Evolutionary conservation across 257 asterid species (phyloP), one percentile per base, ranked within the genome.

Genomic region (Przewalskia tangutica): DNA sequence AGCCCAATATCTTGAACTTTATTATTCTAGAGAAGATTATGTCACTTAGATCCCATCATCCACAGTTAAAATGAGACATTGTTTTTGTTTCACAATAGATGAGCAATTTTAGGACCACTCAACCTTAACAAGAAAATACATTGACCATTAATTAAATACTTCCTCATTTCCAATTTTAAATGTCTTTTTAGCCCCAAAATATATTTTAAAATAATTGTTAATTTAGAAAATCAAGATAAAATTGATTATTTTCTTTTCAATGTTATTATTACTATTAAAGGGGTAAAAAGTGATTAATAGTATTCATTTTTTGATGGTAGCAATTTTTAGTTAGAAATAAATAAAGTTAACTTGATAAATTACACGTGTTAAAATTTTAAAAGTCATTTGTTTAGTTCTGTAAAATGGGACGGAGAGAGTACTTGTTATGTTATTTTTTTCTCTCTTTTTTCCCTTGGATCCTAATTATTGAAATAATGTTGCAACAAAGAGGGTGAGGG

Each of bases 1-100:
- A 56, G 16, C 62, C 1, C 34, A 42, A 18, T 44, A 18, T 23
- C 36, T 27, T 62, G 17, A 62, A 62, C 17, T 20, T 59, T 10
- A 62, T 10, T 42, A 5, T n/a, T 68, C 51, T 68, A 68, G 4
- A 78, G 10, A 58, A 46, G 56, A 44, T 58, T 58, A 38, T 56
- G 83, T 77, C 78, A 78, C 83, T 77, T 82, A 81, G 85, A 85
- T 87, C 83, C 85, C 82, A 81, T 86, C 83, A 81, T 38, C 75
- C 65, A 75, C 18, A 54, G 66, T 53, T 58, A 56, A 34, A 68
- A 10, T 81, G 1, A 50, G 2, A 48, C 54, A 20, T 65, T 8
- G 56, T 67, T 80, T 40, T 44, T 23, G 46, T 23, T 75, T 75
- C 79, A 75, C 23, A 50, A 75, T 13, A 12, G 23, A 13, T 4